A percentile compares a stretch with the other conserved stretches of the same genome.
phyloP scores from a whole-genome alignment of 305 asterid genomes.

The Fraxinus albicans region DNA sequence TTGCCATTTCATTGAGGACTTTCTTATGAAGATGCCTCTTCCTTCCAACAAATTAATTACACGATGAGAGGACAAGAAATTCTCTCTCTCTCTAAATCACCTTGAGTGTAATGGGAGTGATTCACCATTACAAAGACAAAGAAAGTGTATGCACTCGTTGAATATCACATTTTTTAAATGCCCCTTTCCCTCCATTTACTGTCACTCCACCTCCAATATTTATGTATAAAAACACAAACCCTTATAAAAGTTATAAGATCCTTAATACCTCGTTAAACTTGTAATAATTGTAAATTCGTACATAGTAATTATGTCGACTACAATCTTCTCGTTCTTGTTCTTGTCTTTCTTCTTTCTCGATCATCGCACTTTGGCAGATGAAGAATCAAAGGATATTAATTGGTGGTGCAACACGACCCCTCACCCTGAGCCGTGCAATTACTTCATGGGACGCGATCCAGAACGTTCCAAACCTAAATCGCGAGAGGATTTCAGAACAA shows the following conservation, averaged over 20 bases:
- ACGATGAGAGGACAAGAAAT: conserved; percentile 11
- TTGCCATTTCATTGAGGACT: conserved; percentile 15
- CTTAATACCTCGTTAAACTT: conserved; percentile 18
- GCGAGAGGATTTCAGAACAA: conserved; percentile 44
- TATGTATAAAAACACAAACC: conserved; percentile 20
- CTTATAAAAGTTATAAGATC: background rate
- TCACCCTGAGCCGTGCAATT: conserved; percentile 55
- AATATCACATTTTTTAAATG: conserved; percentile 6
- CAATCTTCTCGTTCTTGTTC: conserved; percentile 18
- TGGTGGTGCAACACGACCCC: conserved; percentile 72
- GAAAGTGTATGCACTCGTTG: background rate
- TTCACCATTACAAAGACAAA: conserved; percentile 37
- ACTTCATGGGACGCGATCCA: conserved; percentile 39
- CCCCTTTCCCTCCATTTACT: conserved; percentile 35
- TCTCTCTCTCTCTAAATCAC: background rate
- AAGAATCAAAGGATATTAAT: conserved; percentile 31
- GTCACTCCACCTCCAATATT: conserved; percentile 16
- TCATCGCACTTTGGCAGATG: conserved; percentile 7
- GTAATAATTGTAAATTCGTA: background rate
- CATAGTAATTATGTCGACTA: conserved; percentile 8
- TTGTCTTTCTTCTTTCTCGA: conserved; percentile 13
- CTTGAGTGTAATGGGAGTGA: conserved; percentile 48
- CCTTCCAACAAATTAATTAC: conserved; percentile 1
- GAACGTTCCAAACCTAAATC: conserved; percentile 27
- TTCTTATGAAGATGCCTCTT: background rate